Evolutionary conservation across 164 flowering plant species (phyloP), one percentile per base, ranked within the genome.

Genomic region (Cinnamomum micranthum): DNA sequence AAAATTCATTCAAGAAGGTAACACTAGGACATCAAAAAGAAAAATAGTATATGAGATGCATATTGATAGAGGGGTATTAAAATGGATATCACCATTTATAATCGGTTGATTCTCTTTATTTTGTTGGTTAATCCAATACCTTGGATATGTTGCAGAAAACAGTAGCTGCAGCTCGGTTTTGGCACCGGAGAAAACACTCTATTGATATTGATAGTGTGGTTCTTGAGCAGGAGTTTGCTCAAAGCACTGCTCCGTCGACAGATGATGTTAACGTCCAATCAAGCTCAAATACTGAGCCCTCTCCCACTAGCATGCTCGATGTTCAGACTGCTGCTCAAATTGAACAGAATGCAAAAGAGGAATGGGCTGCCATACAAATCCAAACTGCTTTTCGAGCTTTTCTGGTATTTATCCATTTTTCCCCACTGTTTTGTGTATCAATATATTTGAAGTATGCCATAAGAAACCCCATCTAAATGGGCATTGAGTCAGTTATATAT

Each of bases 311-410:
- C 71, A 82, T 91, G 70, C 65, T 74, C 74, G 86, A 88, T 83
- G 82, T 79, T 23, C 84, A 80, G 24, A 71, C 80, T 79, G 77
- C 77, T 72, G 75, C 71, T 77, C 83, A 81, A 68, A 52, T 74
- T 76, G 85, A 87, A 73, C 82, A 73, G 25, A 75, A 72, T 69
- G 65, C 33, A 59, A 86, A 78, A 79, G 94, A 90, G 84, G 89
- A 88, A 75, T 81, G 86, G 89, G 97, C 99, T 71, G 96, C 99
- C 58, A 90, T 82, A 67, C 79, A 75, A 70, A 90, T 95, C 78
- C 99, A 95, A 78, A 89, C 97, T 66, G 92, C 93, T 50, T 95
- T 93, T 81, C 87, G 99, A 78, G 97, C 97, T 80, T 92, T 95
- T 83, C 82, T 95, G 99, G 99, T 95, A 85, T 52, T 69, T 23